A percentile compares a stretch with the other conserved stretches of the same genome.
phyloP scores from a whole-genome alignment of 2,329 filamentous ascomycete genomes.

The Aureobasidium vineae region DNA sequence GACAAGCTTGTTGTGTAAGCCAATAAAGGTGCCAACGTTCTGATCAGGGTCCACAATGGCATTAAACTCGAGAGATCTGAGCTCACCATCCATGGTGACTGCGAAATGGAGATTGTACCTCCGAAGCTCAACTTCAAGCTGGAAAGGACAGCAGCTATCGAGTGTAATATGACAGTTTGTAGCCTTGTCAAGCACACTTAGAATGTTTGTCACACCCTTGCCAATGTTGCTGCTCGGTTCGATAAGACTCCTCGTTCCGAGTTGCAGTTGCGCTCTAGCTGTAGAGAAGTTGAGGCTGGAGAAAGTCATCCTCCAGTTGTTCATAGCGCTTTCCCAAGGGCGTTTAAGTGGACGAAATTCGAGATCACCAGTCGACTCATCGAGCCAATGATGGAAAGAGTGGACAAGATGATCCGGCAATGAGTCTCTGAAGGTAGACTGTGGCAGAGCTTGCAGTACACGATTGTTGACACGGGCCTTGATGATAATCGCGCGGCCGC shows the following conservation, averaged over 20 bases:
- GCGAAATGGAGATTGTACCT: constrained; percentile 32
- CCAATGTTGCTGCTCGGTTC: constrained; percentile 38
- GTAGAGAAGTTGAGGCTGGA: constrained; percentile 43
- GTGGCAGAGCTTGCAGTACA: constrained; percentile 42
- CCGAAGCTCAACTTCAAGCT: constrained; percentile 31
- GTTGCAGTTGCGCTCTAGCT: constrained; percentile 56
- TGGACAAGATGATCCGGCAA: constrained; percentile 54
- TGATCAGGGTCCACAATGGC: constrained; percentile 51
- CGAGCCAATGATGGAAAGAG: constrained; percentile 60
- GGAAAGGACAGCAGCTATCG: background rate
- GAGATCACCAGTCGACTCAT: constrained; percentile 48
- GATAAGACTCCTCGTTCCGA: constrained; percentile 48
- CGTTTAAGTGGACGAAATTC: constrained; percentile 49
- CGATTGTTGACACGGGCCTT: background rate
- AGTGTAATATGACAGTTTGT: constrained; percentile 29
- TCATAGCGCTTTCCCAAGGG: constrained; percentile 30
- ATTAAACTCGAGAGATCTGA: constrained; percentile 31
- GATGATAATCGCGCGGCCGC: background rate
- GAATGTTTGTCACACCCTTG: constrained; percentile 56
- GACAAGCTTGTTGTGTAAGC: constrained; percentile 59
- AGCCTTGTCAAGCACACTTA: constrained; percentile 30
- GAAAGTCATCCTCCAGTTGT: constrained; percentile 32
- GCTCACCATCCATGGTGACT: constrained; percentile 17
- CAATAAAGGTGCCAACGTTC: constrained; percentile 60
- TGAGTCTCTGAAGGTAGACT: constrained; percentile 42